phyloP scores from a whole-genome alignment of 2,329 filamentous ascomycete genomes.

The Colletotrichum filicis region DNA sequence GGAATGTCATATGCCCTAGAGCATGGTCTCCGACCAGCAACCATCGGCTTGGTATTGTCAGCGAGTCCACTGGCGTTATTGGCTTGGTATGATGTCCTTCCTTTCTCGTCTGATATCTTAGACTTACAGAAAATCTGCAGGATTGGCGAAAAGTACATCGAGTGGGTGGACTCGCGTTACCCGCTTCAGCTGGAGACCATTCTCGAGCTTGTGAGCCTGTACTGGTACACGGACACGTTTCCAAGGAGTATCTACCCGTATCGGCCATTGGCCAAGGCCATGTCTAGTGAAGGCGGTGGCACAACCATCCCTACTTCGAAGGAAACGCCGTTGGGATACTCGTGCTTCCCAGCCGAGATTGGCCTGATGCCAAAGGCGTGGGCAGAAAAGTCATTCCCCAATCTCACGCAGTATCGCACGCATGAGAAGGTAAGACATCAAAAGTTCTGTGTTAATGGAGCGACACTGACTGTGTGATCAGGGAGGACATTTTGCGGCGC shows the following conservation, averaged over 20 bases:
- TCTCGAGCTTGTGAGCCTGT: slow-evolving; percentile 61
- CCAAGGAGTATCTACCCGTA: slow-evolving; percentile 62
- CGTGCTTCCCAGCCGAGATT: slow-evolving; percentile 55
- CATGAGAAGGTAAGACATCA: slow-evolving; percentile 14
- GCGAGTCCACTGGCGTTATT: slow-evolving; percentile 66
- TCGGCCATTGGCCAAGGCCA: slow-evolving; percentile 37
- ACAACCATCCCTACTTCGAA: slow-evolving; percentile 42
- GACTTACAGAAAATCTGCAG: slow-evolving; percentile 38
- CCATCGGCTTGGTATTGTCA: slow-evolving; percentile 64
- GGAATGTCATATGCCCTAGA: slow-evolving; percentile 61
- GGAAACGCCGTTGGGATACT: slow-evolving; percentile 58
- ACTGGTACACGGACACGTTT: slow-evolving; percentile 65
- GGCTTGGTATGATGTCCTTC: slow-evolving; percentile 52
- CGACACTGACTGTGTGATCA: not conserved
- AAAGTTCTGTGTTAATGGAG: not conserved
- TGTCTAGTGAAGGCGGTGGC: not conserved
- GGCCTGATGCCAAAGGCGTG: slow-evolving; percentile 49
- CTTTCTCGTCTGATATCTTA: too few relatives aligned
- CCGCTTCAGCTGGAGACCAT: slow-evolving; percentile 54
- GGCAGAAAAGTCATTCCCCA: slow-evolving; percentile 39
- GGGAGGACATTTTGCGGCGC: slow-evolving; percentile 25
- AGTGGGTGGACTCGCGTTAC: slow-evolving; percentile 58
- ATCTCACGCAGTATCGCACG: slow-evolving; percentile 27
- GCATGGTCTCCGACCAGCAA: slow-evolving; percentile 65
- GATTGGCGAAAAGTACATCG: slow-evolving; percentile 67